phyloP scores from a whole-genome alignment of 768 basidiomycete species.

The Boletus rubescentipes region DNA sequence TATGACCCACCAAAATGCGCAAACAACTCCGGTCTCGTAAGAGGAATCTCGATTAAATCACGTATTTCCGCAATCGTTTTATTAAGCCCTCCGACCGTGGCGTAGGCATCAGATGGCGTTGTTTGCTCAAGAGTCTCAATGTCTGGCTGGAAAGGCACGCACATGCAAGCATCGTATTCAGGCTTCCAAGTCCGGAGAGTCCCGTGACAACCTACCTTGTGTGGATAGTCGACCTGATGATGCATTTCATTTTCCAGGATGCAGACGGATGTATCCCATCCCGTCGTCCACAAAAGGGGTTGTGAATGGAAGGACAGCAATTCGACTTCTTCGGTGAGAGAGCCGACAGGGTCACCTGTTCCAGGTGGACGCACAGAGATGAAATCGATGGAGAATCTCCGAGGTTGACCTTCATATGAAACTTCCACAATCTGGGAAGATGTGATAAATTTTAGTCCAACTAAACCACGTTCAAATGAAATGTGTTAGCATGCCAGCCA shows the following conservation, averaged over 20 bases:
- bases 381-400: slow-evolving; percentile 55
- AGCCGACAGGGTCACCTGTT: slow-evolving; percentile 20
- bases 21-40: slow-evolving; percentile 81
- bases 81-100: slow-evolving; percentile 82
- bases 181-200: slow-evolving; percentile 1
- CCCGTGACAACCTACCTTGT: slow-evolving; percentile 32
- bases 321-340: slow-evolving; percentile 42
- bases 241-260: slow-evolving; percentile 34
- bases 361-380: slow-evolving; percentile 36
- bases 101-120: slow-evolving; percentile 59
- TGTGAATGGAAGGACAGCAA: slow-evolving; percentile 43
- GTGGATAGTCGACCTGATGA: slow-evolving; percentile 28
- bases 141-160: slow-evolving; percentile 36
- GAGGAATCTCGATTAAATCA: slow-evolving; percentile 82
- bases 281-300: slow-evolving; percentile 55
- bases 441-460: slow-evolving; percentile 70
- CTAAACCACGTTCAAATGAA: slow-evolving; percentile 37
- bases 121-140: slow-evolving; percentile 47
- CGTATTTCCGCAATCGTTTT: slow-evolving; percentile 86
- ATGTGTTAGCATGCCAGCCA: slow-evolving; percentile 5
- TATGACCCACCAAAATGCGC: slow-evolving; percentile 59
- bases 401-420: slow-evolving; percentile 56
- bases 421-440: slow-evolving; percentile 60
- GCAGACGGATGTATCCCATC: slow-evolving; percentile 65
- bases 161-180: slow-evolving; percentile 15